Base-by-base conservation (phyloP, 2,329 filamentous ascomycete species). In the Phyllosticta citrichinensis region DNA sequence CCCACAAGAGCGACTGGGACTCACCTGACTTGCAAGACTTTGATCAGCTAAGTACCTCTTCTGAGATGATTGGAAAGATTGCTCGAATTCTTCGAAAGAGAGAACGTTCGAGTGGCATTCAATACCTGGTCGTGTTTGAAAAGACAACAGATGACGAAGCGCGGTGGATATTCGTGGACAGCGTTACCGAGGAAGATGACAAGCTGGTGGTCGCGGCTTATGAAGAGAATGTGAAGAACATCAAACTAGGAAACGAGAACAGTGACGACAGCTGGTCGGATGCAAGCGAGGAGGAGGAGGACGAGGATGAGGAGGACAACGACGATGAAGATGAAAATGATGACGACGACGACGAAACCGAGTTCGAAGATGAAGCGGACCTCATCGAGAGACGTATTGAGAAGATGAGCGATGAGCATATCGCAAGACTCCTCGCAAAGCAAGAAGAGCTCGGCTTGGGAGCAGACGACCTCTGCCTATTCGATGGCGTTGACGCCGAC, bases 381-480 rank as follows among this genome's bases (percentile, higher is more conserved):
- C 67, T 80, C 25, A 68, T 73, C 62, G 62, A 75, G 65, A 66
- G 76, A 63, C 68, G 70, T 55, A 70, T 69, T 20, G 73, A 73
- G 14, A 66, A 69, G 5, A 74, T 79, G 66, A 79, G 83, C 9
- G 84, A 90, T 64, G 85, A 86, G 69, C 78, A 81, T 20, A 75
- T 89, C 50, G 86, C 86, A 50, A 76, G 80, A 50, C 73, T 87
- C 24, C 71, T 88, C 30, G 76, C 81, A 57, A 86, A 84, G 69
- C 81, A 86, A 67, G 80, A 84, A 70, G 82, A 86, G 68, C 75
- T 88, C 3, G 87, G 86, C 9, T 74, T 88, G 52, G 81, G 78
- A 2, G 78, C 79, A 10, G 79, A 84, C 22, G 81, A 88, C 60
- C 67, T 86, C 3, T 60, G 87, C 14, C 74, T 87, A 3, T 81